Evolutionary conservation across 768 basidiomycete species (phyloP).

Genomic region (Crucibulum laeve): DNA sequence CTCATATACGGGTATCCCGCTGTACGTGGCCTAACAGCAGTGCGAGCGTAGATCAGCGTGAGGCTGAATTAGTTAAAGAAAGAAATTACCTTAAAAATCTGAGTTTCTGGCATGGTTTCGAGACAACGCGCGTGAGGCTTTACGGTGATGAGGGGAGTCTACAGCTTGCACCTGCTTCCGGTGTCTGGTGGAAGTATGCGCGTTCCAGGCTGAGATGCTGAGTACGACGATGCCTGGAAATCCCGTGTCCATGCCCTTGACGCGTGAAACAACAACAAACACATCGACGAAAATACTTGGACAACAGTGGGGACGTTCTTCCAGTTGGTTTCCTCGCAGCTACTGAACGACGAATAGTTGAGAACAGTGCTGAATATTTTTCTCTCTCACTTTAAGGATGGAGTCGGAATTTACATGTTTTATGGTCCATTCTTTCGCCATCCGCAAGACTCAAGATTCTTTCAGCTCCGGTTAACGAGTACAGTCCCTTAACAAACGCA

Average conservation of each 20-base stretch:
- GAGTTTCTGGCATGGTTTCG: slow-evolving; percentile 66
- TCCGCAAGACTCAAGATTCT: too few species aligned
- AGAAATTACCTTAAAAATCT: slow-evolving; percentile 77
- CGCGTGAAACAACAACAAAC: slow-evolving; percentile 38
- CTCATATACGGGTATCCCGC: slow-evolving; percentile 90
- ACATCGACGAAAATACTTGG: slow-evolving; percentile 8
- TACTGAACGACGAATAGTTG: too few species aligned
- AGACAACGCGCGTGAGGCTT: neutral
- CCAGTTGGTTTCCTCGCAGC: too few species aligned
- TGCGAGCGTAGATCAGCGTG: slow-evolving; percentile 18
- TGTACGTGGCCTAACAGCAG: slow-evolving; percentile 74
- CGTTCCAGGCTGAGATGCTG: neutral
- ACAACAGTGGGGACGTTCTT: neutral
- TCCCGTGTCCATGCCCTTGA: slow-evolving; percentile 24
- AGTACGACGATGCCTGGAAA: slow-evolving; percentile 12
- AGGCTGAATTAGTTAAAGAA: slow-evolving; percentile 10
- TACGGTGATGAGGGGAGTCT: neutral
- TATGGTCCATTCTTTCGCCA: too few species aligned
- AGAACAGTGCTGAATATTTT: too few species aligned
- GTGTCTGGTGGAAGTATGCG: neutral
- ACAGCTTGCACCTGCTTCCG: slow-evolving; percentile 3
- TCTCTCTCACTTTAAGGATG: too few species aligned
- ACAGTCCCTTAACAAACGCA: too few species aligned
- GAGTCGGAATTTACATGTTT: too few species aligned
- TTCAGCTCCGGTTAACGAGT: too few species aligned